Evolutionary conservation across 768 basidiomycete genomes (phyloP), one percentile per base, ranked within the genome.

Genomic region (Tubosaeta sp.): DNA sequence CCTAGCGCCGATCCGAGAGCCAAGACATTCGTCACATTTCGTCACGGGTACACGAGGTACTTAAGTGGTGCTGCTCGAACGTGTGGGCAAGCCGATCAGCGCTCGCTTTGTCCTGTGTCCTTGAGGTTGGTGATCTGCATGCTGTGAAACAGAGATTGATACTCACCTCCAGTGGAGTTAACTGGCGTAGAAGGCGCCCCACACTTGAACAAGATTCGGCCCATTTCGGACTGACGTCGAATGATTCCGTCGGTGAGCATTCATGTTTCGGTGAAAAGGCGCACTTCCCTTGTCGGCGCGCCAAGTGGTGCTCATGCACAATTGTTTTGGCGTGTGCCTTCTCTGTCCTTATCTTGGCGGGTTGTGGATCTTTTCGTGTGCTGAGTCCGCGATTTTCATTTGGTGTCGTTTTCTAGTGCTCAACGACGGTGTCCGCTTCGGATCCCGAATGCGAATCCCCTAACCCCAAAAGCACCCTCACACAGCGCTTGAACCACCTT

Each of bases 401-500:
- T 33, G 33, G 19, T 19, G 19, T 31, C 16, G 7, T 19, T 31
- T 22, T 11, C 25, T 34, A 22, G 45, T 25, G 17, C 32, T 34
- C 10, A 10, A 12, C 31, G 16, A 22, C 32, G 19, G 25, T 46
- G 45, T 12, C 22, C 13, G 5, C 25, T 17, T 32, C 31, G 10
- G 10, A 12, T 13, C 31, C 5, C 9, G 14, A 22, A 19, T 74
- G 73, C 58, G 57, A 67, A 39, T 51, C 71, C 17, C 74, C 85
- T 19, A 72, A 83, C 55, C 85, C 88, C 5, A 67, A 77, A 42
- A 80, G 82, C 31, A 80, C 84, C n/a, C 55, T 81, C 2, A 83
- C 86, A 6, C 78, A 83, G 62, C 79, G 85, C 19, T 65, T 90
- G 51, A 87, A 90, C 62, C 71, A 65, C 0, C 76, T 84, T 32